phyloP scores from a whole-genome alignment of 768 basidiomycete genomes.

The Rhodosporidiobolus odoratus region DNA sequence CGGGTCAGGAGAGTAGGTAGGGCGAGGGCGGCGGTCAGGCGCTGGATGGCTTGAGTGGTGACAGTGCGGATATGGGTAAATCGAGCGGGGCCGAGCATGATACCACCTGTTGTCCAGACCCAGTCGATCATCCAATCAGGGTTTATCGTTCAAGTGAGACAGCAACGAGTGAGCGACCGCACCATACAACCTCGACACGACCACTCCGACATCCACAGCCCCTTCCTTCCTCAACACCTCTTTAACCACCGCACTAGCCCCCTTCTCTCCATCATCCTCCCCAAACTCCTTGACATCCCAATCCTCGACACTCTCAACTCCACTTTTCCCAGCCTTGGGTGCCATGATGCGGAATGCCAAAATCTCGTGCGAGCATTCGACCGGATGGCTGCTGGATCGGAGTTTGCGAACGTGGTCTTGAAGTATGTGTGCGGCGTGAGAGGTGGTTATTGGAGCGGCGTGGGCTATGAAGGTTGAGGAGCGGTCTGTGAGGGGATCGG shows the following conservation, averaged over 20 bases:
- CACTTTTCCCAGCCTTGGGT: conserved; percentile 60
- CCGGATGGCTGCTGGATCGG: conserved; percentile 3
- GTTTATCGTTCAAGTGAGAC: neutral
- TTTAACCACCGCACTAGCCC: conserved; percentile 61
- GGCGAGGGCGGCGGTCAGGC: conserved; percentile 12
- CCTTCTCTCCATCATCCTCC: conserved; percentile 73
- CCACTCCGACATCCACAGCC: conserved; percentile 69
- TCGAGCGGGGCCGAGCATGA: conserved; percentile 65
- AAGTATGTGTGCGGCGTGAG: conserved; percentile 29
- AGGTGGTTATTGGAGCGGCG: conserved; percentile 57
- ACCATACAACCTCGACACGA: conserved; percentile 69
- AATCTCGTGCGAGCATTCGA: conserved; percentile 58
- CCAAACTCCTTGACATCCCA: conserved; percentile 62
- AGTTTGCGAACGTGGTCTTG: conserved; percentile 12
- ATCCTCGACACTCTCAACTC: conserved; percentile 67
- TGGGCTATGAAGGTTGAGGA: conserved; percentile 66
- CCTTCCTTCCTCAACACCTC: conserved; percentile 65
- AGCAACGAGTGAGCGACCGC: conserved; percentile 3
- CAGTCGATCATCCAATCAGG: neutral
- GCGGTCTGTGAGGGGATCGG: conserved; percentile 70
- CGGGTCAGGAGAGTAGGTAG: conserved; percentile 11
- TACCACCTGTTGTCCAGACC: conserved; percentile 47
- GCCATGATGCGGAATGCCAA: conserved; percentile 74
- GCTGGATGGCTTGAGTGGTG: conserved; percentile 54
- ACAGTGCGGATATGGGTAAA: conserved; percentile 75